Evolutionary conservation across 257 asterid genomes (phyloP).

Genomic region (Solanum pennellii): DNA sequence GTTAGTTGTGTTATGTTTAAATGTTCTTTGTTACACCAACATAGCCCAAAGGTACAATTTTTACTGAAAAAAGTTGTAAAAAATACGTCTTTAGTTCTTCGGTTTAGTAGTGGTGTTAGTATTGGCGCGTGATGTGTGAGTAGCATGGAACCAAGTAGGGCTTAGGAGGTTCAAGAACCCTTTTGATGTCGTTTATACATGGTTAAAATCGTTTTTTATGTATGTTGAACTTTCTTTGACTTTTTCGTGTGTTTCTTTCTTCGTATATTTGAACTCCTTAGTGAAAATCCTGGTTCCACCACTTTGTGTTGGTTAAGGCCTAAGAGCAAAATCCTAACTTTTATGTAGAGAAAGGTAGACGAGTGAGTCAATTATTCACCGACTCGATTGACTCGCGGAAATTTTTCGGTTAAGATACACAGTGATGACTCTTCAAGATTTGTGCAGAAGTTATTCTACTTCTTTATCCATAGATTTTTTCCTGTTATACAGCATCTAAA

Average conservation of each 20-base stretch:
- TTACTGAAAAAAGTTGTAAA: background rate
- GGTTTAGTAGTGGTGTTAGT: background rate
- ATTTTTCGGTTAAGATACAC: background rate
- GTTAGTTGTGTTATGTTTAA: background rate
- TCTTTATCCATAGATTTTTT: slow-evolving; percentile 5
- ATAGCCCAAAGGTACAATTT: background rate
- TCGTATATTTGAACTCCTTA: too few relatives aligned
- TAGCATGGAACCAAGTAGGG: background rate
- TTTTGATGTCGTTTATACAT: too few relatives aligned
- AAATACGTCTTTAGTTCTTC: too few relatives aligned
- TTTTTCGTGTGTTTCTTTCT: too few relatives aligned
- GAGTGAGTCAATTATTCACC: background rate
- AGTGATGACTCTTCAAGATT: background rate
- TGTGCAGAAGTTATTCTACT: slow-evolving; percentile 16
- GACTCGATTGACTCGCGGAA: background rate
- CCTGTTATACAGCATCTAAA: background rate
- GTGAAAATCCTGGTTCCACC: background rate
- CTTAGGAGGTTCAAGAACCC: background rate
- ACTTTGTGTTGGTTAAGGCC: background rate
- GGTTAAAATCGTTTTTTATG: background rate
- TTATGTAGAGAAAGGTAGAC: too few relatives aligned
- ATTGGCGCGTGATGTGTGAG: background rate
- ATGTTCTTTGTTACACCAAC: background rate
- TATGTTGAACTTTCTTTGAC: too few relatives aligned
- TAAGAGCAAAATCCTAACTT: background rate